These are phyloP conservation scores for Trypanosoma platydactyli DNA, from an alignment of 208 protist genomes.

Conservation along the genomic window DNA sequence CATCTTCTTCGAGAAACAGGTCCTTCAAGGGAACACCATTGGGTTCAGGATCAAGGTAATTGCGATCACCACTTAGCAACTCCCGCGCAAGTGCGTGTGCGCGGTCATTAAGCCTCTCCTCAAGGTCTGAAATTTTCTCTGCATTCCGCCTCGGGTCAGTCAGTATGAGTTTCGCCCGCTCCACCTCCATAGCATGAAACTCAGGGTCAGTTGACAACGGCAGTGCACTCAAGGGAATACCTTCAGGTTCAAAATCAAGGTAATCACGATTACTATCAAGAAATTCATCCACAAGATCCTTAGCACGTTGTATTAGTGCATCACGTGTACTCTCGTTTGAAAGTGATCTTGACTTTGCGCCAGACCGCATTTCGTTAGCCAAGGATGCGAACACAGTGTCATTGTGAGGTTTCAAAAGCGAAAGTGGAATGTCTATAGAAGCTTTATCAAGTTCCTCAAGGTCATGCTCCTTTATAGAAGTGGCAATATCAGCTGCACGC, in stretches of 20 bases:
- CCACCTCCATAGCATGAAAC: slow-evolving; percentile 66
- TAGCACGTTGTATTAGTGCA: slow-evolving; percentile 42
- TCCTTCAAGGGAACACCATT: slow-evolving; percentile 50
- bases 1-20: slow-evolving; percentile 58
- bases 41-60: slow-evolving; percentile 57
- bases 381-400: slow-evolving; percentile 47
- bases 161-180: slow-evolving; percentile 56
- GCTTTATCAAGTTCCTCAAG: slow-evolving; percentile 38
- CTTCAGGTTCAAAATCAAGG: slow-evolving; percentile 69
- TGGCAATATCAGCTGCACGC: slow-evolving; percentile 54
- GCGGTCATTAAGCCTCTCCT: slow-evolving; percentile 63
- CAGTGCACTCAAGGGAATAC: slow-evolving; percentile 51
- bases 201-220: slow-evolving; percentile 55
- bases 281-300: slow-evolving; percentile 47
- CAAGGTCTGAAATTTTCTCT: slow-evolving; percentile 47
- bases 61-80: slow-evolving; percentile 45
- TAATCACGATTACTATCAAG: slow-evolving; percentile 63
- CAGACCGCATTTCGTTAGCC: slow-evolving; percentile 46
- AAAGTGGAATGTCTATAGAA: slow-evolving; percentile 68
- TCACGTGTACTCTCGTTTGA: slow-evolving; percentile 20
- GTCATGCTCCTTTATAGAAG: slow-evolving; percentile 50
- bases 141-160: slow-evolving; percentile 50
- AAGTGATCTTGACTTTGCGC: slow-evolving; percentile 22
- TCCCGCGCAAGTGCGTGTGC: slow-evolving; percentile 46
- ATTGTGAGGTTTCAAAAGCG: slow-evolving; percentile 60